phyloP scores from a whole-genome alignment of 495 filamentous ascomycete genomes.

The Friedmanniomyces simplex region DNA sequence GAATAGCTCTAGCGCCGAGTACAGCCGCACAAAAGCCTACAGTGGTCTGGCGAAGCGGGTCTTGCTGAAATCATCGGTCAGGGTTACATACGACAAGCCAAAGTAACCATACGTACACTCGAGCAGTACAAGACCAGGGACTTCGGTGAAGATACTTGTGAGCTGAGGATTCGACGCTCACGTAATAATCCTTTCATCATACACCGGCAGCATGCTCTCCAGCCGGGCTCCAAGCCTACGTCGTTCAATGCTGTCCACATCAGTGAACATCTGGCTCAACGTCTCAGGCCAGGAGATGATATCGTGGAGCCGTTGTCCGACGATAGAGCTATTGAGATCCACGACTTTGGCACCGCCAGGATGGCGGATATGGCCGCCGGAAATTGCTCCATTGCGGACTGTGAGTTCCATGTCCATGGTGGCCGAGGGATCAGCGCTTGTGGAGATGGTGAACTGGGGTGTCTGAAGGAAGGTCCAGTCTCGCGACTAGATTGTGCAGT shows the following conservation, averaged over 20 bases:
- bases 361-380: neutral
- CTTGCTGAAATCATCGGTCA: too few species aligned
- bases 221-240: neutral
- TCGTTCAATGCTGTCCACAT: neutral
- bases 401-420: slow-evolving; percentile 7
- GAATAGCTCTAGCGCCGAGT: too few species aligned
- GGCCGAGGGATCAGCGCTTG: neutral
- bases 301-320: neutral
- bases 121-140: too few species aligned
- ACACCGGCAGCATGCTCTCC: neutral
- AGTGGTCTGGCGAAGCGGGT: too few species aligned
- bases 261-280: neutral
- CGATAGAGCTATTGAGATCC: neutral
- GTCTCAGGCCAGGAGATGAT: neutral
- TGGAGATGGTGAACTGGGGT: slow-evolving; percentile 56
- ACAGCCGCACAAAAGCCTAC: too few species aligned
- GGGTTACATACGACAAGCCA: too few species aligned
- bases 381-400: slow-evolving; percentile 8
- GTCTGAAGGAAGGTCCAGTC: slow-evolving; percentile 82
- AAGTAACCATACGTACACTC: too few species aligned
- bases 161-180: too few species aligned
- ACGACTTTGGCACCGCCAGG: neutral
- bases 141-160: too few species aligned
- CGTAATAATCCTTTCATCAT: neutral
- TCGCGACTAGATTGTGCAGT: slow-evolving; percentile 38